Percentiles rank a stretch among this genome's conserved stretches.
phyloP scores from a whole-genome alignment of 345 rosid genomes.

The Garcia nutans region DNA sequence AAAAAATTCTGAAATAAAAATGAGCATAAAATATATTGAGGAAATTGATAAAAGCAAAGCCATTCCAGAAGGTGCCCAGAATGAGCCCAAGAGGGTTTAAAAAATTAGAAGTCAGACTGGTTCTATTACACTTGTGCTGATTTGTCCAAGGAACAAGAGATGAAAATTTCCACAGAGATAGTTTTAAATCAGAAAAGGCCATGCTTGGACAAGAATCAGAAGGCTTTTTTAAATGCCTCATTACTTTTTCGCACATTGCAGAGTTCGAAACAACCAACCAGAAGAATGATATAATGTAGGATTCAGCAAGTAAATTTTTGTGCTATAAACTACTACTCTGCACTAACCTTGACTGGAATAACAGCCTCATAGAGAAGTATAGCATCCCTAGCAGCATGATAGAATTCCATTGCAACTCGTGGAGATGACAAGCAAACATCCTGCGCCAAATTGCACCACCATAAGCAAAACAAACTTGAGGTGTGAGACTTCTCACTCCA shows the following conservation, averaged over 20 bases:
- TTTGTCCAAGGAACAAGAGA: not conserved
- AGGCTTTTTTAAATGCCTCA: not conserved
- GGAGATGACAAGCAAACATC: conserved; percentile 83
- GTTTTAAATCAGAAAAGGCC: not conserved
- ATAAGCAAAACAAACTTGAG: not conserved
- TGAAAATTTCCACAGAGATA: conserved; percentile 1
- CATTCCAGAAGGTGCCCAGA: not conserved
- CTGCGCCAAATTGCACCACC: conserved; percentile 40
- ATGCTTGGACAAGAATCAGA: not conserved
- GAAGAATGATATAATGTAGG: not conserved
- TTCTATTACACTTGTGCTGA: not conserved
- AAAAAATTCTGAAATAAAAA: not conserved
- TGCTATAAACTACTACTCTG: conserved; percentile 12
- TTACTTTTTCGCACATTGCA: not conserved
- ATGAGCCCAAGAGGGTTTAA: not conserved
- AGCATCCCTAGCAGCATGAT: conserved; percentile 81
- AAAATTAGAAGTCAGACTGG: not conserved
- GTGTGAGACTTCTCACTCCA: not conserved
- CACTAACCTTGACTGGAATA: conserved; percentile 90
- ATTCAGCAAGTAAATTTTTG: not conserved
- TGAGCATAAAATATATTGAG: not conserved
- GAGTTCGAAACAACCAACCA: not conserved
- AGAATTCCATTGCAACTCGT: conserved; percentile 81
- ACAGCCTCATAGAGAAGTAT: conserved; percentile 88
- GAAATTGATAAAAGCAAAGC: not conserved